These are phyloP conservation scores for Parachaetomium inaequale DNA, from an alignment of 495 filamentous ascomycete species.

Conservation along the genomic window DNA sequence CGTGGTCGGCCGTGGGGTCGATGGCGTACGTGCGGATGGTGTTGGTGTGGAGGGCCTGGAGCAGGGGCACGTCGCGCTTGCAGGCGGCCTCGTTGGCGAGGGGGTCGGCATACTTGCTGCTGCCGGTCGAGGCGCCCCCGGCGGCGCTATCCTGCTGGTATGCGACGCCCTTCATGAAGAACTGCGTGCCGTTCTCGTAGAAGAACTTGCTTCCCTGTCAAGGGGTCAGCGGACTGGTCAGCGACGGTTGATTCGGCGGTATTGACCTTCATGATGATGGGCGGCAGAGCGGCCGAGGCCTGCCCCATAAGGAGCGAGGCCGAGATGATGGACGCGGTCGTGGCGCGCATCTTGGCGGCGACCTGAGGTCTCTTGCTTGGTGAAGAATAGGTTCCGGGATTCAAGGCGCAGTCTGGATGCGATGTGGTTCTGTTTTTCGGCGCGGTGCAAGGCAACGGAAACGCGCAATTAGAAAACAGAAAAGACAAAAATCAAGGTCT, in stretches of 20 bases:
- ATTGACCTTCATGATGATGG: slow-evolving; percentile 65
- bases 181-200: slow-evolving; percentile 67
- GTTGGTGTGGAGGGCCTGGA: slow-evolving; percentile 77
- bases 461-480: slow-evolving; percentile 13
- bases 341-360: slow-evolving; percentile 38
- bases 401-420: too few relatives aligned
- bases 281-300: slow-evolving; percentile 56
- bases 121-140: slow-evolving; percentile 35
- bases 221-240: neutral
- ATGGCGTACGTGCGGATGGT: slow-evolving; percentile 91
- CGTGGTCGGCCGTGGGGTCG: slow-evolving; percentile 73
- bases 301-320: slow-evolving; percentile 47
- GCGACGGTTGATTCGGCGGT: neutral
- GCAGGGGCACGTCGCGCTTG: slow-evolving; percentile 76
- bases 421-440: neutral
- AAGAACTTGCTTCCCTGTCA: slow-evolving; percentile 58
- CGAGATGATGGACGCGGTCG: slow-evolving; percentile 42
- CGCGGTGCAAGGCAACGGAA: neutral
- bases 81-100: slow-evolving; percentile 67
- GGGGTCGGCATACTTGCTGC: slow-evolving; percentile 56
- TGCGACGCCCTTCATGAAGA: slow-evolving; percentile 83
- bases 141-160: slow-evolving; percentile 65
- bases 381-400: neutral
- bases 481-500: slow-evolving; percentile 23
- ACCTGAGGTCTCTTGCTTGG: neutral